These are phyloP conservation scores for Xerocomus nothofagi DNA, from an alignment of 1,284 basidiomycete species.

Conservation along the genomic window DNA sequence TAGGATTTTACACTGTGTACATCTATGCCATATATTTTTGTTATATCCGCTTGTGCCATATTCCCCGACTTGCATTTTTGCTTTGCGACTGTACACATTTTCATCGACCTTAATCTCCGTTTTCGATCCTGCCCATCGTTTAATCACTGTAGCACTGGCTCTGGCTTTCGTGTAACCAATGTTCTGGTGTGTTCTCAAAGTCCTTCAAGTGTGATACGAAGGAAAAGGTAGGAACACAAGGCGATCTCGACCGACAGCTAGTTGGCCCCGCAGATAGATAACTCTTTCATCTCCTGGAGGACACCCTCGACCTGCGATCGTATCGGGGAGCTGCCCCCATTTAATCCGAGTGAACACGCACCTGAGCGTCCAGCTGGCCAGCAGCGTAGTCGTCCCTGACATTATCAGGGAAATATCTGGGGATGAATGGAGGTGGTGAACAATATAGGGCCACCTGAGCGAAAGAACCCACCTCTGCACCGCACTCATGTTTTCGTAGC, in stretches of 20 bases:
- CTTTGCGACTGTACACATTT: slow-evolving; percentile 23
- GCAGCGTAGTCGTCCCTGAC: slow-evolving; percentile 97
- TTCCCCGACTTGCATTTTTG: slow-evolving; percentile 9
- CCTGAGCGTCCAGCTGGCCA: slow-evolving; percentile 93
- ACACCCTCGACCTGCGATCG: slow-evolving; percentile 76
- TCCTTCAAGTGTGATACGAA: not conserved
- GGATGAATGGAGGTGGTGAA: not conserved
- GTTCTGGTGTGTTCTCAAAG: slow-evolving; percentile 10
- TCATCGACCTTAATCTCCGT: not conserved
- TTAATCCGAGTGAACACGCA: slow-evolving; percentile 30
- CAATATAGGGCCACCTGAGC: not conserved
- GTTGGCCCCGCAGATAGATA: slow-evolving; percentile 82
- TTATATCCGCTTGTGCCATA: slow-evolving; percentile 17
- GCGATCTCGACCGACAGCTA: slow-evolving; percentile 21
- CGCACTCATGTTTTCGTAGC: slow-evolving; percentile 95
- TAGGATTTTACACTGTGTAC: slow-evolving; percentile 29
- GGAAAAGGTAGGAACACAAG: slow-evolving; percentile 13
- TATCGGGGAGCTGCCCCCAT: slow-evolving; percentile 2
- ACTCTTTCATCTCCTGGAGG: slow-evolving; percentile 93
- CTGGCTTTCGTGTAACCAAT: slow-evolving; percentile 16
- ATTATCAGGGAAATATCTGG: slow-evolving; percentile 84
- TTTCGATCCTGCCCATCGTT: slow-evolving; percentile 8
- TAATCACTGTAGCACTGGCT: slow-evolving; percentile 24
- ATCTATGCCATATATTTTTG: slow-evolving; percentile 14
- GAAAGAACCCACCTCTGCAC: slow-evolving; percentile 75